Percentiles rank a stretch among this genome's conserved stretches.
Evolutionary conservation across 2,329 filamentous ascomycete species (phyloP).

Genomic region (Aspergillus pseudotamarii): DNA sequence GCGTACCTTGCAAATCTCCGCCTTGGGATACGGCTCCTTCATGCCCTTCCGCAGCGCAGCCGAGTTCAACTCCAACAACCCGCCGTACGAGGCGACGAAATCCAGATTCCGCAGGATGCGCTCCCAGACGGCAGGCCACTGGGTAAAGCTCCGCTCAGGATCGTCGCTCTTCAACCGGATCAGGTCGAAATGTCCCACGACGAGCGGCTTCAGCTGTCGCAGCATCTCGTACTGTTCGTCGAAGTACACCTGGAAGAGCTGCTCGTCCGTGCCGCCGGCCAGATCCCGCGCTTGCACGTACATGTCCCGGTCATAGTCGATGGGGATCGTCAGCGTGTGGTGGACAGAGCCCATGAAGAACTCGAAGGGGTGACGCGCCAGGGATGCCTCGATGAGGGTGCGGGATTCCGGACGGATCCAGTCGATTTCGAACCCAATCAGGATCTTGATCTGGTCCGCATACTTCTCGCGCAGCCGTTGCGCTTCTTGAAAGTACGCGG

Average conservation of each 20-base stretch:
- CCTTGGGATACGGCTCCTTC: slow-evolving; percentile 83
- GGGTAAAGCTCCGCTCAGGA: slow-evolving; percentile 62
- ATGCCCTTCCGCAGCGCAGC: slow-evolving; percentile 86
- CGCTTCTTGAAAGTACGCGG: slow-evolving; percentile 75
- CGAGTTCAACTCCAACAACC: slow-evolving; percentile 87
- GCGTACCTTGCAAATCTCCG: slow-evolving; percentile 67
- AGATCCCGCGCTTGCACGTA: slow-evolving; percentile 66
- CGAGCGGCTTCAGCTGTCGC: slow-evolving; percentile 65
- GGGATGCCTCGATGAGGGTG: slow-evolving; percentile 60
- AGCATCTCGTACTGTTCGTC: slow-evolving; percentile 87
- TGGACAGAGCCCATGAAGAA: slow-evolving; percentile 94
- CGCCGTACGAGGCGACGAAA: slow-evolving; percentile 71
- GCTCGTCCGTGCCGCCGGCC: slow-evolving; percentile 67
- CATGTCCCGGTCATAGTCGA: slow-evolving; percentile 75
- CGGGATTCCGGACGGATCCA: slow-evolving; percentile 77
- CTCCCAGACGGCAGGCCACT: slow-evolving; percentile 70
- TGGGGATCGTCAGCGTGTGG: slow-evolving; percentile 82
- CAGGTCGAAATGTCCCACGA: slow-evolving; percentile 94
- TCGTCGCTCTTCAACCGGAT: slow-evolving; percentile 77
- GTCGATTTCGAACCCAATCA: slow-evolving; percentile 91
- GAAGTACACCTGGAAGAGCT: slow-evolving; percentile 82
- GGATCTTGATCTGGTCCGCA: slow-evolving; percentile 69
- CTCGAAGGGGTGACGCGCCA: slow-evolving; percentile 69
- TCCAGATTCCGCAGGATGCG: slow-evolving; percentile 73
- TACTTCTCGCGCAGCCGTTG: slow-evolving; percentile 72